Evolutionary conservation across 768 basidiomycete species (phyloP), one percentile per base, ranked within the genome.

Genomic region (Lactarius sp.): DNA sequence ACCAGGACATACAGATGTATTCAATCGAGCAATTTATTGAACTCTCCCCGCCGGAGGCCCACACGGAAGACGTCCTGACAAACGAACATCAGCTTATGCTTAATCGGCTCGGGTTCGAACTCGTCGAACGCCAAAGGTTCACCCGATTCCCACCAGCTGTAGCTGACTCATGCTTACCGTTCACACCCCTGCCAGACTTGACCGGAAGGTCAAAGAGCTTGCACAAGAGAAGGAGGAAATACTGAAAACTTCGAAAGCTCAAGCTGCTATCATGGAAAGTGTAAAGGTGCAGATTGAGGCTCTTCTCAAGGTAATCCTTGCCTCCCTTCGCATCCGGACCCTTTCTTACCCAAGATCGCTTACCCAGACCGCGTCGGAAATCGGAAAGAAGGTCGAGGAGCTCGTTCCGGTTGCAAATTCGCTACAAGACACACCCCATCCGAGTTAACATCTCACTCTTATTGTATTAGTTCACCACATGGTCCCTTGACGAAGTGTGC

Each of bases 51-150:
- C 80, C 78, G 65, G 88, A 84, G 69, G 83, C 84, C 14, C 82
- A 83, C 27, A 81, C 84, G 55, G 77, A 79, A 18, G 85, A 82
- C 13, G 84, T 84, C 20, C 75, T 88, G 50, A 76, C 81, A 16
- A 83, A 90, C 70, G 81, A 86, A 44, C 93, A 94, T 74, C 86
- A 91, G 67, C 81, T 94, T 44, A 92, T 94, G 89, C 82, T 94
- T 65, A 92, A 86, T 71, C 85, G 92, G 57, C 79, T 95, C 50
- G 87, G 85, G 72, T 94, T 94, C 68, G 93, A 95, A 74, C 85
- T 94, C 39, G 83, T 83, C 37, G 93, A 94, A 77, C 87, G 93
- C 57, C 89, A 94, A 77, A 82, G 93, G 93, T 92, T 71, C 59
- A 16, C 16, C n/a, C n/a, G 4, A 20, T 52, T 46, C 27, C 16